These are phyloP conservation scores for Zoysia japonica DNA, from an alignment of 176 grass and related monocot species.

Conservation along the genomic window DNA sequence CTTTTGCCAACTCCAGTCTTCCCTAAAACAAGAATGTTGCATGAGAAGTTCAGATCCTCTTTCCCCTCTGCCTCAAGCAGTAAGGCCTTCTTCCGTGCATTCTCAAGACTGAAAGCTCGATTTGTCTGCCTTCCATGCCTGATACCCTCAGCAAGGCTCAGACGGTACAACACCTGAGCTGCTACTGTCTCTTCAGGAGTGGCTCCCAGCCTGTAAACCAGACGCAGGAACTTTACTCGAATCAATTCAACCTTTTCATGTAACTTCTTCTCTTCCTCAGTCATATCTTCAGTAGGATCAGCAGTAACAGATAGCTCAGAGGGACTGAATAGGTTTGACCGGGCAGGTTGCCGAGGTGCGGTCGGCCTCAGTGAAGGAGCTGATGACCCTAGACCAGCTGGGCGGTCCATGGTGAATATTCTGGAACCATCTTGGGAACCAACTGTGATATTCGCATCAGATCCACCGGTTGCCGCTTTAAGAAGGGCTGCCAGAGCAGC, in stretches of 20 bases:
- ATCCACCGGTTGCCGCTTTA: conserved; percentile 65
- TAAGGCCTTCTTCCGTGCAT: conserved; percentile 67
- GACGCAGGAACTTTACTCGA: conserved; percentile 77
- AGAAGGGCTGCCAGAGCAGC: conserved; percentile 66
- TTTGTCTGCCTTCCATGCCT: conserved; percentile 65
- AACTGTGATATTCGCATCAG: conserved; percentile 55
- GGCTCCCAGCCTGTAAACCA: conserved; percentile 70
- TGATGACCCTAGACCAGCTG: conserved; percentile 74
- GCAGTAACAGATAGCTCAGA: conserved; percentile 50
- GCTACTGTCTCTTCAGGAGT: conserved; percentile 69
- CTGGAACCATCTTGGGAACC: conserved; percentile 61
- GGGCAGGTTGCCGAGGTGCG: conserved; percentile 39
- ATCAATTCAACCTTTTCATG: conserved; percentile 89
- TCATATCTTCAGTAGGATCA: conserved; percentile 65
- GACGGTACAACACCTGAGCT: conserved; percentile 76
- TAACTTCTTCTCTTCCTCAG: conserved; percentile 74
- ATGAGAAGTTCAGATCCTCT: conserved; percentile 71
- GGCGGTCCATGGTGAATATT: conserved; percentile 68
- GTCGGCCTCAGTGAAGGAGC: conserved; percentile 56
- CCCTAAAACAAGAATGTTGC: conserved; percentile 90
- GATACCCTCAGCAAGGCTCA: conserved; percentile 79
- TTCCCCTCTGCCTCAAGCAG: conserved; percentile 63
- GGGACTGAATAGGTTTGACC: conserved; percentile 45
- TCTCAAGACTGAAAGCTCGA: conserved; percentile 63
- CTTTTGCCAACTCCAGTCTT: conserved; percentile 98